phyloP scores from a whole-genome alignment of 1,139 yeast species.

The Petasospora rhodanensis region DNA sequence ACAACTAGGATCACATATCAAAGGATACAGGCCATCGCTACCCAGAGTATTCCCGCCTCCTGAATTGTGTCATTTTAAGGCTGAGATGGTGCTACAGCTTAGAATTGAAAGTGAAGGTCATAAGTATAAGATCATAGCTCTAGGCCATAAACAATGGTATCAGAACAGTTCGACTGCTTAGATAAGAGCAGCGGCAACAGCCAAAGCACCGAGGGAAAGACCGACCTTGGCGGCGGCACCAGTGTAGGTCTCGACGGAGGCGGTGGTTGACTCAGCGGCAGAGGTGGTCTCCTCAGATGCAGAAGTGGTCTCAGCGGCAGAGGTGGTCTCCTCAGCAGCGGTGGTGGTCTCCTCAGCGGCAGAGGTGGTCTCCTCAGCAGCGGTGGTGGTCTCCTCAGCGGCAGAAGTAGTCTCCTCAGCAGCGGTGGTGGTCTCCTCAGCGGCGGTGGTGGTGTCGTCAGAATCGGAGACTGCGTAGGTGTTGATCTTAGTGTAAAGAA shows the following conservation, averaged over 20 bases:
- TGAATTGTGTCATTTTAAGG: too few species aligned
- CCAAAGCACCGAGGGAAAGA: conserved; percentile 4
- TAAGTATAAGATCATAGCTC: too few species aligned
- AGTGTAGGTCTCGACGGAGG: conserved; percentile 4
- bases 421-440: conserved; percentile 1
- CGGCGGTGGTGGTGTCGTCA: background rate
- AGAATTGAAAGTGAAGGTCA: too few species aligned
- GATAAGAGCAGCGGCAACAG: conserved; percentile 5
- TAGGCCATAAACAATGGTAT: too few species aligned
- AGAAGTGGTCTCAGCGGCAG: too few species aligned
- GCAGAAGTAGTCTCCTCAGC: background rate
- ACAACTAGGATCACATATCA: too few species aligned
- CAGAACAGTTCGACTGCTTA: conserved; percentile 1
- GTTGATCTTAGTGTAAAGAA: too few species aligned
- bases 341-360: too few species aligned
- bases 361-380: conserved; percentile 1
- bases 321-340: conserved; percentile 1
- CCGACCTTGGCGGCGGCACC: conserved; percentile 7
- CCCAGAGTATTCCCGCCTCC: too few species aligned
- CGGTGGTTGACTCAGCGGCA: conserved; percentile 1
- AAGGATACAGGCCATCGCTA: too few species aligned
- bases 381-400: background rate
- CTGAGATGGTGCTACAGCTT: too few species aligned
- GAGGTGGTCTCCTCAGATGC: conserved; percentile 2
- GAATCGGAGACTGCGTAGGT: conserved; percentile 1